These are phyloP conservation scores for Ophidiomyces ophidiicola DNA, from an alignment of 2,329 filamentous ascomycete genomes.

Conservation along the genomic window DNA sequence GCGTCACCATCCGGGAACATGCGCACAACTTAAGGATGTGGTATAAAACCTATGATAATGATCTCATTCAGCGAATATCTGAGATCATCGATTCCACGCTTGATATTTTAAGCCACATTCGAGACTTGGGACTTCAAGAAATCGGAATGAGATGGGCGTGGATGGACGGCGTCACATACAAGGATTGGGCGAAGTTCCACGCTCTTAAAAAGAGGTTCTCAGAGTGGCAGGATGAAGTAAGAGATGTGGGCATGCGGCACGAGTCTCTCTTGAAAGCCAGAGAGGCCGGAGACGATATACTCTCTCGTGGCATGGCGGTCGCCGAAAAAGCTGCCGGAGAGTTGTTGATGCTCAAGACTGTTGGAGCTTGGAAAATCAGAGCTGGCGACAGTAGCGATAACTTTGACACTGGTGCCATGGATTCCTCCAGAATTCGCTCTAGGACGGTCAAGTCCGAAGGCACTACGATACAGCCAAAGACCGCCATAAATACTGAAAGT, in stretches of 20 bases:
- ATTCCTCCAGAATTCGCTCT: constrained; percentile 5
- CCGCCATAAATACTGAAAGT: no score
- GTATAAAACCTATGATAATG: constrained; percentile 58
- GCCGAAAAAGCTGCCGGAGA: constrained; percentile 71
- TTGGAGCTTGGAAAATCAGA: constrained; percentile 70
- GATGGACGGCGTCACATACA: constrained; percentile 91
- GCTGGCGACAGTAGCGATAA: constrained; percentile 63
- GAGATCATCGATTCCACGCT: constrained; percentile 69
- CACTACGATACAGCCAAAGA: no score
- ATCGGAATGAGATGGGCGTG: constrained; percentile 91
- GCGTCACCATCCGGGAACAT: constrained; percentile 60
- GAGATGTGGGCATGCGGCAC: constrained; percentile 61
- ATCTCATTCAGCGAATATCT: constrained; percentile 56
- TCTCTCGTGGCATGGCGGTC: constrained; percentile 67
- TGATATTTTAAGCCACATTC: constrained; percentile 67
- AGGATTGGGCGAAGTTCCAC: constrained; percentile 94
- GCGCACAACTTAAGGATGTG: constrained; percentile 67
- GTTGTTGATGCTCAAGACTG: constrained; percentile 66
- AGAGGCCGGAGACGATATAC: constrained; percentile 54
- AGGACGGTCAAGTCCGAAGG: no score
- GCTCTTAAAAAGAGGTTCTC: constrained; percentile 70
- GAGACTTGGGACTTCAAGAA: constrained; percentile 74
- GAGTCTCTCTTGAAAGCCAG: constrained; percentile 57
- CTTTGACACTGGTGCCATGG: constrained; percentile 48
- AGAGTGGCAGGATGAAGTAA: constrained; percentile 73